Evolutionary conservation across 768 basidiomycete species (phyloP).

Genomic region (Lentinula guzmanii): DNA sequence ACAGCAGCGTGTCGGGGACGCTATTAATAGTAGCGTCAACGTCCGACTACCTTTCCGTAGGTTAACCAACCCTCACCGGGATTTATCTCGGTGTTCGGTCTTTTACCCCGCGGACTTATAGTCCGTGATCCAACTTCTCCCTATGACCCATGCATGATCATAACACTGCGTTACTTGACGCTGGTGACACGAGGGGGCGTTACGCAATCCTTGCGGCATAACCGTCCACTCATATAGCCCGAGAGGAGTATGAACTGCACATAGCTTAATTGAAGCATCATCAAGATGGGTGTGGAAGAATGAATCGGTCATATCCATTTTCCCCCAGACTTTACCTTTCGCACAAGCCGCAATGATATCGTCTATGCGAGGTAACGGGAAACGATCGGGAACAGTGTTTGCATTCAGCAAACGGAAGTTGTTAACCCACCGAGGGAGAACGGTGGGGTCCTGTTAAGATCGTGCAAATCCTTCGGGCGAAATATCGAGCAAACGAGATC

Average conservation of each 20-base stretch:
- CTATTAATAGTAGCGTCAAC: too few species aligned
- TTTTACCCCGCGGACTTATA: too few species aligned
- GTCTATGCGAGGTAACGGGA: constrained; percentile 20
- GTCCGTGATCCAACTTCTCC: too few species aligned
- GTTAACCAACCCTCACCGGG: too few species aligned
- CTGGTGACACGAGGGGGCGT: constrained; percentile 25
- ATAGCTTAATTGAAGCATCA: neutral
- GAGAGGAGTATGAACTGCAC: neutral
- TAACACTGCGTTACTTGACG: constrained; percentile 13
- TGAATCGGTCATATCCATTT: constrained; percentile 34
- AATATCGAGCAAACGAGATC: too few species aligned
- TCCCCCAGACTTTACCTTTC: constrained; percentile 27
- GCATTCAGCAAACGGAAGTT: constrained; percentile 20
- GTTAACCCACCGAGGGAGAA: constrained; percentile 19
- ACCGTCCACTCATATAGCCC: constrained; percentile 12
- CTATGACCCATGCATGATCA: too few species aligned
- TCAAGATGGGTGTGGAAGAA: constrained; percentile 23
- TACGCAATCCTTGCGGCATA: constrained; percentile 16
- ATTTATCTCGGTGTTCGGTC: too few species aligned
- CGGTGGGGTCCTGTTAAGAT: too few species aligned
- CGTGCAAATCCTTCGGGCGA: too few species aligned
- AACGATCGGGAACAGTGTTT: constrained; percentile 15
- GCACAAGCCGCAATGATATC: constrained; percentile 26
- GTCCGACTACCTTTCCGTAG: too few species aligned
- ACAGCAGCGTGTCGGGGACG: too few species aligned